phyloP scores from a whole-genome alignment of 768 basidiomycete genomes.

The Boletus subcaerulescens region DNA sequence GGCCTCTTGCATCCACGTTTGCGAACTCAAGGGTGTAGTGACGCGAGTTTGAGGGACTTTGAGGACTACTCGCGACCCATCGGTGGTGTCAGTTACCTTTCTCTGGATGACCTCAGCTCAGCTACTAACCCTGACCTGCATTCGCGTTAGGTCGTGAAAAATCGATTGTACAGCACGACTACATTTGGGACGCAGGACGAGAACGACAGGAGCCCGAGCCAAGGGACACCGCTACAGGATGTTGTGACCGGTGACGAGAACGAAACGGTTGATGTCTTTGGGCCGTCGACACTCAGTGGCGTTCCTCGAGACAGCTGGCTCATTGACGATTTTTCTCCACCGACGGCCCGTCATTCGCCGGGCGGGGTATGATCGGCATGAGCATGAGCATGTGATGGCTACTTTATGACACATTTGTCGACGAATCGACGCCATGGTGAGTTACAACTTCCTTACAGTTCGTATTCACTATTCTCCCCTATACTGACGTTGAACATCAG shows the following conservation, averaged over 20 bases:
- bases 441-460: constrained; percentile 8
- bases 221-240: constrained; percentile 5
- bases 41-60: constrained; percentile 29
- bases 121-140: not conserved
- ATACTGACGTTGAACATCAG: not conserved
- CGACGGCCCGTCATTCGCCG: not conserved
- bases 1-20: constrained; percentile 32
- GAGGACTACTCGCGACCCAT: constrained; percentile 35
- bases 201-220: constrained; percentile 7
- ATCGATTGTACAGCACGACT: constrained; percentile 31
- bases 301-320: constrained; percentile 11
- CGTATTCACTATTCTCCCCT: not conserved
- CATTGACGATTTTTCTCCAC: not conserved
- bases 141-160: constrained; percentile 26
- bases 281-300: not conserved
- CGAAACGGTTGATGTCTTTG: constrained; percentile 11
- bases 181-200: constrained; percentile 32
- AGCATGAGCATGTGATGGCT: not conserved
- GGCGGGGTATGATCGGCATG: not conserved
- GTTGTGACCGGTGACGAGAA: not conserved
- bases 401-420: not conserved
- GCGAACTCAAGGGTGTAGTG: constrained; percentile 21
- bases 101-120: not conserved
- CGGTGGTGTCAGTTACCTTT: constrained; percentile 24
- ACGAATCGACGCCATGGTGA: not conserved